Evolutionary conservation across 768 basidiomycete genomes (phyloP), one percentile per base, ranked within the genome.

Genomic region (Pleurotus tuoliensis): DNA sequence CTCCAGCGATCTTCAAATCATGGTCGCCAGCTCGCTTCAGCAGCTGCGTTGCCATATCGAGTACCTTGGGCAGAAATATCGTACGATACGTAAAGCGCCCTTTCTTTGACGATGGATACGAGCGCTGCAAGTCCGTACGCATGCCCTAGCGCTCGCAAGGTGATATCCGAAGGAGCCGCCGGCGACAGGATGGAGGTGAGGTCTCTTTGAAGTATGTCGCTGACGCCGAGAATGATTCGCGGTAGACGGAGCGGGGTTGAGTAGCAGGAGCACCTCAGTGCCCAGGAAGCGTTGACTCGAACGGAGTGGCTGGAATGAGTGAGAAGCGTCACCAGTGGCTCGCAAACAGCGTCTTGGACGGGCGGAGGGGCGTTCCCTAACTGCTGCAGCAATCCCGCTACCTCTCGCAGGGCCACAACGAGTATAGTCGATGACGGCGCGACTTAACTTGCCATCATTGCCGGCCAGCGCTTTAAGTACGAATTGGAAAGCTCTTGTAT

Each of bases 81-180:
- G 70, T 94, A 94, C 4, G 94, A 95, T 45, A 96, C 91, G 63
- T 98, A 98, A 1, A 99, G 77, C 0, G 94, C 94, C 20, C 92
- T 82, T 58, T 88, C 82, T 0, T 92, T 90, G 37, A 96, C 89
- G 56, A 93, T 79, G 22, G 92, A 86, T 11, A 98, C 84, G 25
- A 98, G 78, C 4, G 90, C 88, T 2, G 93, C 87, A 20, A 99
- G 82, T 8, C 92, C 94, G 64, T 94, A 93, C 0, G 95, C 87
- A 64, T 91, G 93, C 0, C 97, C 96, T 8, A 95, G 72, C 2
- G 92, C 77, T 5, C 93, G 84, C 30, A 77, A 69, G 39, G 84
- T 77, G 24, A 91, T 76, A 59, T 95, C 92, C 4, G 83, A 77
- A 0, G 87, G 80, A 3, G 86, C 84, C 0, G 82, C 82, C 4